Evolutionary conservation across 2,329 filamentous ascomycete species (phyloP).

Genomic region (Coniochaeta pulveracea): DNA sequence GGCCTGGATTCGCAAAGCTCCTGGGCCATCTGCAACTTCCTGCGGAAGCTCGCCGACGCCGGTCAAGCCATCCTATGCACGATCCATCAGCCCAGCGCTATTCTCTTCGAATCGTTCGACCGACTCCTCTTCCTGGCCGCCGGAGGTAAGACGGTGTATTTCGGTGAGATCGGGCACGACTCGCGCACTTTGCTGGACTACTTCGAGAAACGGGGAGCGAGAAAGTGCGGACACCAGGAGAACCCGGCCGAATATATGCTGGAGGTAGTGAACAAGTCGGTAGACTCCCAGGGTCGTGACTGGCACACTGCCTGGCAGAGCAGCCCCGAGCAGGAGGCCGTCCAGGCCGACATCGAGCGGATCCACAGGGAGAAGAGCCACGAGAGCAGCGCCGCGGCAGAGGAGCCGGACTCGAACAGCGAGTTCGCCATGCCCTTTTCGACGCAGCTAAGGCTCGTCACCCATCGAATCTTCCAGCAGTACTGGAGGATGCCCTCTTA

Average conservation of each 20-base stretch:
- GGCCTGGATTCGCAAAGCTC: constrained; percentile 62
- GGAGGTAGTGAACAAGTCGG: constrained; percentile 27
- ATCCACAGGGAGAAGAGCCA: constrained; percentile 11
- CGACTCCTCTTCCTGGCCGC: constrained; percentile 41
- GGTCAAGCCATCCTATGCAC: constrained; percentile 36
- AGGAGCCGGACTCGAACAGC: constrained; percentile 14
- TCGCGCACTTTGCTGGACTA: constrained; percentile 37
- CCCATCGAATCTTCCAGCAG: constrained; percentile 59
- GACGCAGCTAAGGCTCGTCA: constrained; percentile 48
- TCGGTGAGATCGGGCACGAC: constrained; percentile 42
- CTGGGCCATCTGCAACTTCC: constrained; percentile 56
- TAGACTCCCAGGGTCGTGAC: constrained; percentile 23
- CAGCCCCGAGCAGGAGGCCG: constrained; percentile 17
- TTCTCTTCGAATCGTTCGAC: constrained; percentile 36
- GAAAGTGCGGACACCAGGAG: constrained; percentile 36
- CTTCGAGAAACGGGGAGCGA: constrained; percentile 49
- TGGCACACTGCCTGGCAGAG: constrained; percentile 24
- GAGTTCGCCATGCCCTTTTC: constrained; percentile 61
- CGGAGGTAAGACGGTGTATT: constrained; percentile 45
- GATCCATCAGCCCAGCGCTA: constrained; percentile 33
- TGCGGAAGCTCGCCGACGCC: constrained; percentile 47
- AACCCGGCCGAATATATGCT: constrained; percentile 64
- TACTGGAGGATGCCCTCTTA: constrained; percentile 71
- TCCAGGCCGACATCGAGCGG: constrained; percentile 20
- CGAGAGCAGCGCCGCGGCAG: background rate